Evolutionary conservation across 2,329 filamentous ascomycete genomes (phyloP).

Genomic region (Fusarium marasasianum): DNA sequence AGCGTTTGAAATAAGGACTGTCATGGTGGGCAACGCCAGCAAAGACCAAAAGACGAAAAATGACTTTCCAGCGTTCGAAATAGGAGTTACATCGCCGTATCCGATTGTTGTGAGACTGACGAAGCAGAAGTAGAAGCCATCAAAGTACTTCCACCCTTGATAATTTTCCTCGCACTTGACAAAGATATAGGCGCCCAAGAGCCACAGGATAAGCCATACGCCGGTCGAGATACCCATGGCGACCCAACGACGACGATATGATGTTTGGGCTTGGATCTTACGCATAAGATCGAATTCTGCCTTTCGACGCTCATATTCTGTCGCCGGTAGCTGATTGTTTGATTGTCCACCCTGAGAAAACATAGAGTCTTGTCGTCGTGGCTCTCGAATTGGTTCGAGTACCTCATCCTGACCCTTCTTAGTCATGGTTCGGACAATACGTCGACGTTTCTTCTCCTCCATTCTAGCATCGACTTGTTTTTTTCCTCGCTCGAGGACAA

Average conservation of each 20-base stretch:
- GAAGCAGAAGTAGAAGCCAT: constrained; percentile 87
- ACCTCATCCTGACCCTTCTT: constrained; percentile 57
- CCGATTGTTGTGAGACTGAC: constrained; percentile 85
- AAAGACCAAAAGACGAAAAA: constrained; percentile 97
- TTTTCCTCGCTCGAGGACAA: constrained; percentile 67
- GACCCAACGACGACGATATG: constrained; percentile 76
- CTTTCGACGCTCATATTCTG: constrained; percentile 69
- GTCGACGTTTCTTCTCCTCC: constrained; percentile 66
- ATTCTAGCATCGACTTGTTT: constrained; percentile 64
- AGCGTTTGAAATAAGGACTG: constrained; percentile 84
- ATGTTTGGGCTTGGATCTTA: constrained; percentile 74
- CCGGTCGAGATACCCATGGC: constrained; percentile 73
- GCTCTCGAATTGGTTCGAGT: constrained; percentile 58
- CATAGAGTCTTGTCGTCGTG: constrained; percentile 6
- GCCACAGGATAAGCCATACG: constrained; percentile 81
- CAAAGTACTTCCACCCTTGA: constrained; percentile 77
- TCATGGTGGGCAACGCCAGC: constrained; percentile 87
- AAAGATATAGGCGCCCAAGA: constrained; percentile 81
- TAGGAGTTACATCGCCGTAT: constrained; percentile 82
- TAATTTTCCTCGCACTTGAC: constrained; percentile 60
- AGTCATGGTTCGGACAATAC: constrained; percentile 56
- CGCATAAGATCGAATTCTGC: constrained; percentile 85
- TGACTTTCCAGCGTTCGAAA: constrained; percentile 79
- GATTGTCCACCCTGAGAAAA: constrained; percentile 2
- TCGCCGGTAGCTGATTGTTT: constrained; percentile 27